Base-by-base conservation (phyloP, 345 rosid species). In the Rhodomyrtus tomentosa region DNA sequence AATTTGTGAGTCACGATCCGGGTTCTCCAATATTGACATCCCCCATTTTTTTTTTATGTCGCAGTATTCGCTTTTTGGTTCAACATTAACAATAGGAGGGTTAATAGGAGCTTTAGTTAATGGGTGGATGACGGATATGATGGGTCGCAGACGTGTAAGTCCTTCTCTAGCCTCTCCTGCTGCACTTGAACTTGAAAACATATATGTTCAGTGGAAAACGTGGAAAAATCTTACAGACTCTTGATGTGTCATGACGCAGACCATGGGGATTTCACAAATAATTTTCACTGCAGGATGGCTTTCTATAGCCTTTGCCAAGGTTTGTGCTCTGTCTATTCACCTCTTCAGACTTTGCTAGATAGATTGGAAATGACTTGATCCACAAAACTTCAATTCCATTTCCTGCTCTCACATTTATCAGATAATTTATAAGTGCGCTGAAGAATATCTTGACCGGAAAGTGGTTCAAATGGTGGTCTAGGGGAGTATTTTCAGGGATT, bases 281-380 rank as follows among this genome's bases (percentile, higher is more conserved):
- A 89, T 94, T 86, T 86, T 89, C 81, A 85, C 86, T 22, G 36
- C 81, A 8, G 95, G 95, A 38, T 94, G 96, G 96, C 87, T 94
- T 50, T 83, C 85, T 36, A 91, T 94, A 82, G 89, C 90, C 79
- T 74, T 89, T 50, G 90, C 94, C 15, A 83, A 90, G 91, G 88
- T 91, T 81, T 81, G 13, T 27, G 82, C 11, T 51, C 59, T 83
- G 83, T 32, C 52, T 12, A 42, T 45, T 36, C 27, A 68, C 2
- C 42, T 10, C 54, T 76, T 42, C 42, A 32, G 27, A 48, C 29
- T 55, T 54, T 36, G 27, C 2, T 24, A 16, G 21, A 7, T 50
- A 53, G 45, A 21, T 68, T 36, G 76, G 32, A 11, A 18, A 68
- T 32, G 76, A 38, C 25, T 68, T 18, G 76, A 68, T 10, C 22